These are phyloP conservation scores for Cynara cardunculus DNA, from an alignment of 129 eudicot genomes.

Conservation along the genomic window DNA sequence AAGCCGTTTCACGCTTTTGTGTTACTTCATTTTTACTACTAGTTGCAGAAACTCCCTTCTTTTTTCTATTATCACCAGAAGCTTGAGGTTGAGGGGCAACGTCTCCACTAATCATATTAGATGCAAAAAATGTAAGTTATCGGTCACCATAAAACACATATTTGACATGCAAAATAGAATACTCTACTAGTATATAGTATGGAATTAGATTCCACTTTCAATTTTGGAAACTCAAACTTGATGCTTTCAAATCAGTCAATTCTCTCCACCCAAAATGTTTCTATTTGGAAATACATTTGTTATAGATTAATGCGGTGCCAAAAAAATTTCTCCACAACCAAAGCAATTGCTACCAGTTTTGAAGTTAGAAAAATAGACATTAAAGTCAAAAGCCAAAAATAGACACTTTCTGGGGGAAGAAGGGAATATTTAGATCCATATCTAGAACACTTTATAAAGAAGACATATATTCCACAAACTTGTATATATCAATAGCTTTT, in stretches of 20 bases:
- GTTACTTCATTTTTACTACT: constrained; percentile 20
- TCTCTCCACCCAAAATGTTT: not conserved
- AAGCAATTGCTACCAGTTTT: not conserved
- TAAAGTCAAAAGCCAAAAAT: not conserved
- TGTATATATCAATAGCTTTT: not conserved
- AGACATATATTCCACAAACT: not conserved
- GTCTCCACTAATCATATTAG: constrained; percentile 43
- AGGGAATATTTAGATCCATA: not conserved
- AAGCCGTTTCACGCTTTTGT: constrained; percentile 35
- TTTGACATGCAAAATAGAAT: not conserved
- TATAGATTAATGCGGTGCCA: not conserved
- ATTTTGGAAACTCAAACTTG: not conserved
- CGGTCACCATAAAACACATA: not conserved
- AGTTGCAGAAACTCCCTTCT: constrained; percentile 28
- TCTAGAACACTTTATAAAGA: not conserved
- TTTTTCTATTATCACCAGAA: constrained; percentile 22
- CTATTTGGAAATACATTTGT: not conserved
- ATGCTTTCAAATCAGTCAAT: not conserved
- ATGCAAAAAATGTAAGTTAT: constrained; percentile 4
- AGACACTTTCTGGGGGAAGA: not conserved
- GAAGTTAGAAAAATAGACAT: not conserved
- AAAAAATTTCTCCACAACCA: not conserved
- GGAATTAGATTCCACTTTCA: not conserved
- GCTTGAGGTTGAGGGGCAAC: constrained; percentile 27
- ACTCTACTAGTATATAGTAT: not conserved